Conservation (phyloP, 331 rosid species). For the Arachis monticola region DNA sequence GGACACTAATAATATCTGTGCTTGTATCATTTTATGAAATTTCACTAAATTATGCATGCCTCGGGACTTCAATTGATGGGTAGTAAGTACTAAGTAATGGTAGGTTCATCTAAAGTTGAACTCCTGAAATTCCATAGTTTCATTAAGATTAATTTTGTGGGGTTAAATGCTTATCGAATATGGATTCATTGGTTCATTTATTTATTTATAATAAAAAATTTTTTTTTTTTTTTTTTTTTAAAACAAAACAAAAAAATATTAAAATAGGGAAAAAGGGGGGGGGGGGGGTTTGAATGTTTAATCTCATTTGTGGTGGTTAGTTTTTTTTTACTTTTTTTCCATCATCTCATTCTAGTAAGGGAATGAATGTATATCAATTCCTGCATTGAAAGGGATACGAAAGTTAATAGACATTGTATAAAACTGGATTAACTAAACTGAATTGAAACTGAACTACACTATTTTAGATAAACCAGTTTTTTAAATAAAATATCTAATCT, state of each 20-base stretch:
- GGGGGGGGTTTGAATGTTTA: neutral
- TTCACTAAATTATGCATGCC: neutral
- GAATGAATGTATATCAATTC: neutral
- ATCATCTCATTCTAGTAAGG: neutral
- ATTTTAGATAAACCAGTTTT: too few species aligned
- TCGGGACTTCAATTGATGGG: neutral
- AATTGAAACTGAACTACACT: too few species aligned
- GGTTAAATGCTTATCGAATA: neutral
- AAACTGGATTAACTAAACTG: too few species aligned
- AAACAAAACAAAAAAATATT: neutral
- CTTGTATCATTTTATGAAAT: too few species aligned
- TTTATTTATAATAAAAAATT: neutral
- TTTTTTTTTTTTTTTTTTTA: neutral
- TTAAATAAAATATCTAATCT: too few species aligned
- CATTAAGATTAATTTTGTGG: neutral
- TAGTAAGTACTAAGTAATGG: constrained; percentile 9
- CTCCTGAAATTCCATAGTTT: constrained; percentile 2
- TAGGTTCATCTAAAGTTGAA: constrained; percentile 1
- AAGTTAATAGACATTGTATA: too few species aligned
- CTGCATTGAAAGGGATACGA: neutral
- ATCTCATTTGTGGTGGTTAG: neutral
- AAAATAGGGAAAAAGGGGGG: too few species aligned
- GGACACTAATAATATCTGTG: neutral
- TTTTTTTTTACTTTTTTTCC: neutral
- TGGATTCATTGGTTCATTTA: neutral